These are phyloP conservation scores for Stereum hirsutum DNA, from an alignment of 1,284 basidiomycete species.

Conservation along the genomic window DNA sequence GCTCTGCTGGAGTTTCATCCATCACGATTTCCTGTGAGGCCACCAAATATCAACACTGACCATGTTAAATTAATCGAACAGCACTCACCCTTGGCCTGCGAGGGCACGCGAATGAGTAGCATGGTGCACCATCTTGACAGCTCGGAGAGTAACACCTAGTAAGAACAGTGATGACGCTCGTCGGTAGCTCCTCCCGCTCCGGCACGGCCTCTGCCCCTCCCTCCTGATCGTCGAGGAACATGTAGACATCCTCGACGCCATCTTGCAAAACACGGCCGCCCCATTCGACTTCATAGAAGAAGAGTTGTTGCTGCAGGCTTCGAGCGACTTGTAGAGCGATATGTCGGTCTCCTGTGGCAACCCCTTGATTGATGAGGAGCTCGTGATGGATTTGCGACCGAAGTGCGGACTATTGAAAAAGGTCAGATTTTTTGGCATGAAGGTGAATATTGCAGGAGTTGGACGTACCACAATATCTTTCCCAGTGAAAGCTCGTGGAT, in stretches of 20 bases:
- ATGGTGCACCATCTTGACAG: constrained; percentile 62
- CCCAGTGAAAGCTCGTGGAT: constrained; percentile 83
- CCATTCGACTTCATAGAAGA: constrained; percentile 98
- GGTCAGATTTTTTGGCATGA: neutral
- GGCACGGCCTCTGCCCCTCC: constrained; percentile 42
- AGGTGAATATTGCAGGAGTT: neutral
- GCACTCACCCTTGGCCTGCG: constrained; percentile 37
- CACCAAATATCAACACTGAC: neutral
- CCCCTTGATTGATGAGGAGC: constrained; percentile 59
- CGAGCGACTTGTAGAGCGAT: constrained; percentile 83
- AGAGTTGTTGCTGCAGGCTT: constrained; percentile 85
- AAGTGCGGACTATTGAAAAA: constrained; percentile 57
- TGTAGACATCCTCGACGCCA: constrained; percentile 91
- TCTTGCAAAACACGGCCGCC: constrained; percentile 79
- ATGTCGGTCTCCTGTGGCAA: constrained; percentile 63
- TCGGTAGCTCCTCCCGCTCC: constrained; percentile 76
- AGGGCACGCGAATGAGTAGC: constrained; percentile 71
- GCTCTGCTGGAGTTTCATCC: neutral
- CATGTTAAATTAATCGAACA: constrained; percentile 10
- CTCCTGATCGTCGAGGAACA: constrained; percentile 87
- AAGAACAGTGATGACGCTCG: constrained; percentile 70
- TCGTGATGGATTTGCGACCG: constrained; percentile 72
- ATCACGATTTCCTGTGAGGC: neutral
- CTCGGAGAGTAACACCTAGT: constrained; percentile 82
- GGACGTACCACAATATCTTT: constrained; percentile 80